Evolutionary conservation across 176 grass and related monocot species (phyloP), one percentile per base, ranked within the genome.

Genomic region (Hsuehochloa calcarea): DNA sequence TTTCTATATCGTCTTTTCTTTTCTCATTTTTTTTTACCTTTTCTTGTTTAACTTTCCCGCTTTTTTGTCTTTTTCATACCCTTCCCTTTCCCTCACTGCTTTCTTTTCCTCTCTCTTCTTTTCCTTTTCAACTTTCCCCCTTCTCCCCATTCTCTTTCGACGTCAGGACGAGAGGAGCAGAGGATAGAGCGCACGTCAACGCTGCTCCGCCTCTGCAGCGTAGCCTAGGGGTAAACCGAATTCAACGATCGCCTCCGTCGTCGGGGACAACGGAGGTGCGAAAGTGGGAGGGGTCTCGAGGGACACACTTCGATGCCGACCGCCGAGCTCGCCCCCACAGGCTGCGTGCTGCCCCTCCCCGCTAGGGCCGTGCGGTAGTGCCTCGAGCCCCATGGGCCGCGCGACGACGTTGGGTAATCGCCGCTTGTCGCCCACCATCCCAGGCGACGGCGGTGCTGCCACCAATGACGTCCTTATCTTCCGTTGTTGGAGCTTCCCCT

Each of bases 381-480:
- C 87, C 56, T 96, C 93, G 68, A 99, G 93, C 20, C 96, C 96
- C 96, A 99, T 99, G 25, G 96, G 86, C 52, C 96, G 80, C 16
- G 91, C 96, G 58, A 99, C 91, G 1, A 99, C 93, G 44, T 93
- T 96, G 6, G 96, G 96, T 0, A 91, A 98, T 3, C 95, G 80
- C 16, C 95, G 82, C 12, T 93, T 88, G 15, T 85, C 83, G 0
- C 87, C 91, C 0, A 41, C 82, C 19, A 82, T 77, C 0, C 88
- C 86, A 5, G 87, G 87, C 0, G 73, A 87, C 40, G 83, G 77
- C 37, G 87, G 85, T 47, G 82, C 51, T 5, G 4, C 73, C 3
- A 5, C 72, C 10, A 56, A 43, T 38, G 80, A 55, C 3, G 96
- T 86, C 5, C 90, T 84, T 88, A 96, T 96, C 69, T 99, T 86